Evolutionary conservation across 139 green algal genomes (phyloP).

Genomic region (Volvox reticuliferus): DNA sequence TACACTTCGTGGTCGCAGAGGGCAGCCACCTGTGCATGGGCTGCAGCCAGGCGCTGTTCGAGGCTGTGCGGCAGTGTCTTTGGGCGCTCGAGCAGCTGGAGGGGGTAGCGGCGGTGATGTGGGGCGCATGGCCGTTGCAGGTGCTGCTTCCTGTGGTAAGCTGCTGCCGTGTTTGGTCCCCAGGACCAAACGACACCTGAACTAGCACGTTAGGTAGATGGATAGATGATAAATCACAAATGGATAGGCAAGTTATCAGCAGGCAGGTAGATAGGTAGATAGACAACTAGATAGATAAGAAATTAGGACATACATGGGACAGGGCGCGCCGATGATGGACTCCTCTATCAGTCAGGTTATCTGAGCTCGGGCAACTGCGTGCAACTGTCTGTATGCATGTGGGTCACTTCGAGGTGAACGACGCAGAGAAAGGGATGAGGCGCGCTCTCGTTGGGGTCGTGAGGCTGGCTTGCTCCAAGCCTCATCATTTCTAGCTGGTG

Average conservation of each 20-base stretch:
- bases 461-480: too few relatives aligned
- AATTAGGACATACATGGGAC: too few relatives aligned
- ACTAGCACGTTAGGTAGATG: not conserved
- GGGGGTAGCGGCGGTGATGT: constrained; percentile 37
- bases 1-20: constrained; percentile 28
- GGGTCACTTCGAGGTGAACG: not conserved
- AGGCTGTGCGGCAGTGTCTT: constrained; percentile 45
- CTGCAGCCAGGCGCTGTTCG: constrained; percentile 47
- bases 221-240: not conserved
- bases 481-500: too few relatives aligned
- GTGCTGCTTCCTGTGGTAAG: not conserved
- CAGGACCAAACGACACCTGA: too few relatives aligned
- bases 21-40: constrained; percentile 39
- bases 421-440: not conserved
- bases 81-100: constrained; percentile 29
- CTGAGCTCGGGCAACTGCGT: too few relatives aligned
- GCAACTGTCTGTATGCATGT: too few relatives aligned
- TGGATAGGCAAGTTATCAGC: not conserved
- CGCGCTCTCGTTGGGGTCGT: not conserved
- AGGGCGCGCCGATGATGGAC: not conserved
- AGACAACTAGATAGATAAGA: too few relatives aligned
- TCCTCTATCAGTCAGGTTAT: too few relatives aligned
- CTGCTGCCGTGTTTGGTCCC: too few relatives aligned
- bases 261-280: not conserved
- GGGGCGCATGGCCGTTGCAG: not conserved